These are phyloP conservation scores for Wolfiporia cocos DNA, from an alignment of 1,284 basidiomycete species.

Conservation along the genomic window DNA sequence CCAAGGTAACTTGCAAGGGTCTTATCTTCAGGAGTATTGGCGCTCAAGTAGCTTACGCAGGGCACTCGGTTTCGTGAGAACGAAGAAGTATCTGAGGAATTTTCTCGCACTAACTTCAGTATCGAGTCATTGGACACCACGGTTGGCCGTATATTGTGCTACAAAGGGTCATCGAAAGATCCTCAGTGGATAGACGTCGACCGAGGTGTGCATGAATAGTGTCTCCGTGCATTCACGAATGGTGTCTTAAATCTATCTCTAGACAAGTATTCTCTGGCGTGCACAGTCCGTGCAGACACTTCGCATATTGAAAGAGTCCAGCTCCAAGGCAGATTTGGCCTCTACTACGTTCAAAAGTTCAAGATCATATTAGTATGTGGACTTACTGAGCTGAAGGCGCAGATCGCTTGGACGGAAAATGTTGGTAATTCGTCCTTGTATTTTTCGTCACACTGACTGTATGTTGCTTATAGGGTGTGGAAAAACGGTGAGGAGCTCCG, in stretches of 20 bases:
- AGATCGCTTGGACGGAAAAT: conserved; percentile 37
- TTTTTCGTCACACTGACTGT: too few species aligned
- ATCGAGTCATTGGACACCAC: conserved; percentile 23
- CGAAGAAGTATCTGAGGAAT: too few species aligned
- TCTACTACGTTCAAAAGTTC: conserved; percentile 35
- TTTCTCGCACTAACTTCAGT: too few species aligned
- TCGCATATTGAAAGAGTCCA: conserved; percentile 23
- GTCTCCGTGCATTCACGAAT: not conserved
- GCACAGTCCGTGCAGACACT: conserved; percentile 36
- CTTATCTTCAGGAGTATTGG: too few species aligned
- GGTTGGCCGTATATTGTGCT: conserved; percentile 31
- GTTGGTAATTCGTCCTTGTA: conserved; percentile 12
- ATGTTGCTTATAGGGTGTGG: too few species aligned
- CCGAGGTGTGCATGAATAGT: conserved; percentile 25
- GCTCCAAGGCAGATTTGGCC: conserved; percentile 12
- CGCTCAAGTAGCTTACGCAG: too few species aligned
- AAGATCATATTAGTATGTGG: conserved; percentile 46
- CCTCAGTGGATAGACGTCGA: conserved; percentile 42
- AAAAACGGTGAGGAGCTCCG: too few species aligned
- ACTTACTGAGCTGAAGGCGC: conserved; percentile 37
- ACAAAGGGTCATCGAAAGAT: conserved; percentile 29
- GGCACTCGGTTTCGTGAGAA: too few species aligned
- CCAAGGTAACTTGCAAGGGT: too few species aligned
- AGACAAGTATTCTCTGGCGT: conserved; percentile 39
- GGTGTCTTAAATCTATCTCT: not conserved